Evolutionary conservation across 805 yeast species (phyloP), one percentile per base, ranked within the genome.

Genomic region (Barnettozyma populi): DNA sequence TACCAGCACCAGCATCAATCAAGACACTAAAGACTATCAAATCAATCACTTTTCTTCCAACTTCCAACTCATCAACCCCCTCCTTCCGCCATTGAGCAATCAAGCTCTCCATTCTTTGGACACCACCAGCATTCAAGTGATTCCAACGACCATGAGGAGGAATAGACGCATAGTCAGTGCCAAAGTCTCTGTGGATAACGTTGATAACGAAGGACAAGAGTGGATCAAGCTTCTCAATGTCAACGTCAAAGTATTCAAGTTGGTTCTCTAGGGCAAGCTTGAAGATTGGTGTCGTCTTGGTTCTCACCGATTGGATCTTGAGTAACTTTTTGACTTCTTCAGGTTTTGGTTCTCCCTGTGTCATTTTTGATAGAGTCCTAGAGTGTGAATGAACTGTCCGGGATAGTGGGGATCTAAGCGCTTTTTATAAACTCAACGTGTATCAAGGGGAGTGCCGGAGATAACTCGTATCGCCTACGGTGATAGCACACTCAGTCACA

Each of bases 131-230:
- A 55, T 80, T 78, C 57, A 81, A 71, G 60, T 81, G 86, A 55
- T 79, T 84, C 78, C 81, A 80, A 47, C 87, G 69, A 2, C 86
- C 86, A 60, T 81, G 86, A 8, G 83, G 79, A 4, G 87, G 86
- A 45, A 81, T 81, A 1, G 61, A 52, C 3, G 60, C 56, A 32
- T 72, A 72, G 23, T 73, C 64, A 3, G 69, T 64, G 0, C 72
- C 73, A 51, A 73, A 81, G 40, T 75, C 75, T 11, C 72, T 63
- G 16, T 61, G 60, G 13, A 81, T 71, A 5, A 63, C 59, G n/a
- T 41, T 36, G 39, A 68, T 59, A 5, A 80, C 75, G 56, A 66
- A 79, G 5, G 68, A 71, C 23, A 77, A 74, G 38, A 76, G 73
- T 0, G 48, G 54, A 20, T 66, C 70, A 21, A 80, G 45, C 45